Conservation (phyloP, 441 rosid genomes). For the Metrosideros polymorpha region DNA sequence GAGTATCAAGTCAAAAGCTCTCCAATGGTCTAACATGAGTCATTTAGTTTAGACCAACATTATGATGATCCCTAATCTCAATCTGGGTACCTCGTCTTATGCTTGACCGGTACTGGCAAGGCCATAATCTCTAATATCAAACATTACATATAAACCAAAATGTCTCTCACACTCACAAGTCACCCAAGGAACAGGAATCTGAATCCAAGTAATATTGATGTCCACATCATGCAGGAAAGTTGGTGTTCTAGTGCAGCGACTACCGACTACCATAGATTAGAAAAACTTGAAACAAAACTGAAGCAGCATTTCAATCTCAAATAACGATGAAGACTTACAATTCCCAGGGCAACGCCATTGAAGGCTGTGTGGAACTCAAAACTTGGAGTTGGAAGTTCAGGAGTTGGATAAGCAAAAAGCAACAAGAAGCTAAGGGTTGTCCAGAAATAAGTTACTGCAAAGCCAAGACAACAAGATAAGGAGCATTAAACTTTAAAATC, state of each 20-base stretch:
- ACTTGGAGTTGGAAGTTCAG: conserved; percentile 90
- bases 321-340: conserved; percentile 42
- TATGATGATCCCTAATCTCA: background rate
- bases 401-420: conserved; percentile 96
- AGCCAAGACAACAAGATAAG: background rate
- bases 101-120: background rate
- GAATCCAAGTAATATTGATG: background rate
- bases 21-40: background rate
- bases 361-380: conserved; percentile 91
- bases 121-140: background rate
- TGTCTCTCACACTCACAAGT: background rate
- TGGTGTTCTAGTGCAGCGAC: background rate
- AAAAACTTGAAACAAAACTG: background rate
- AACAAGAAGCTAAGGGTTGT: conserved; percentile 70
- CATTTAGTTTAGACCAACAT: background rate
- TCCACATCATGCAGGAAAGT: background rate
- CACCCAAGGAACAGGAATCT: background rate
- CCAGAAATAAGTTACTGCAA: conserved; percentile 88
- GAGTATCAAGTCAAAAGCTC: background rate
- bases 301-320: background rate
- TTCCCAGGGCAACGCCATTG: conserved; percentile 79
- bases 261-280: background rate
- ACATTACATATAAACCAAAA: background rate
- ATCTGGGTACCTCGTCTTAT: background rate
- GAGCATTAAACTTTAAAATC: background rate